Evolutionary conservation across 2,329 filamentous ascomycete genomes (phyloP), one percentile per base, ranked within the genome.

Genomic region (Alternaria sp.): DNA sequence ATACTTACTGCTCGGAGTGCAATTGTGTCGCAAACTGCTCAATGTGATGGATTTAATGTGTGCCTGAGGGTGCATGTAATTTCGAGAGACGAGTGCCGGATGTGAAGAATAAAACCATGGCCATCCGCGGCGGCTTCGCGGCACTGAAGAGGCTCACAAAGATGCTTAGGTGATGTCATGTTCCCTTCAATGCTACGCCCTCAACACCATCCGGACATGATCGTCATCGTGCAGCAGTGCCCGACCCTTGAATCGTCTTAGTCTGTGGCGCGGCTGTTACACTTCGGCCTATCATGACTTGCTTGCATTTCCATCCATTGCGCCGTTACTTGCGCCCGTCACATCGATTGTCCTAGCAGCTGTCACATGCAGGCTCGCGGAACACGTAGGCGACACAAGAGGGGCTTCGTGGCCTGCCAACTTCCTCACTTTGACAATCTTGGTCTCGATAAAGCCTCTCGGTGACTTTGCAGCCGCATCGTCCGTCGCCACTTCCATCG

Each of bases 191-290:
- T 47, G n/a, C 49, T 36, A 52, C 23, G 43, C 56, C 45, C 49
- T 61, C 51, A 59, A 57, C 58, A 59, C 30, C 59, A 55, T 54
- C 43, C 57, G 49, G 43, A 44, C 17, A 28, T 59, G 57, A 59
- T 63, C 67, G 67, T 68, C 67, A 69, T 66, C 49, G 54, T 58
- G 65, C 67, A 68, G 62, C 61, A 44, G 47, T 32, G 50, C 52
- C 49, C 52, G 30, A 58, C 57, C 44, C 56, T 63, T 25, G 46
- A 53, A 57, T 45, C 57, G 46, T 54, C 49, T 49, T 67, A 62
- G 65, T 11, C 25, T 52, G 55, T 63, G 57, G 52, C 59, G 56
- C 65, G 50, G 60, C 45, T 64, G 23, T 26, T 53, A 19, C 52
- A 21, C 17, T 47, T 57, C 23, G 30, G 46, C 62, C 65, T 61